Evolutionary conservation across 2,329 filamentous ascomycete genomes (phyloP), one percentile per base, ranked within the genome.

Genomic region (Clonostachys solani): DNA sequence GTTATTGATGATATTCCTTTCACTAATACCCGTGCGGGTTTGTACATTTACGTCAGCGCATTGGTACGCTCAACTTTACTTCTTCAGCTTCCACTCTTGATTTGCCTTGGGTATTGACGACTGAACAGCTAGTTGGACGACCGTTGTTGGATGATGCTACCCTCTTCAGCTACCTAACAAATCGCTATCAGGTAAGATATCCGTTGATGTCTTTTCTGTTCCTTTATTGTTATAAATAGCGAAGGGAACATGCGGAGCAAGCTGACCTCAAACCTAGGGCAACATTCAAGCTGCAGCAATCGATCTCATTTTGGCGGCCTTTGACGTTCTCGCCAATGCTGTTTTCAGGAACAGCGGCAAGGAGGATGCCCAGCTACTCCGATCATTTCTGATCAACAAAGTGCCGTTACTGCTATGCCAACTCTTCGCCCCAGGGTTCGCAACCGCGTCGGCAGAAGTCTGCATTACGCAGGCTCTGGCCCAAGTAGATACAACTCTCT

Each of bases 321-420:
- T 99, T 59, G 92, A 97, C 57, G 79, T 95, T 6, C 74, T 99
- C 15, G 88, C 91, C 35, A 95, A 95, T 58, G 87, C 87, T 6
- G 87, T 92, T 52, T 89, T 94, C 55, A 81, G 76, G 6, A 77
- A 74, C 40, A 77, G 82, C 51, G 73, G 72, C 1, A 68, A 68
- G 40, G 74, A 74, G 47, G 72, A 75, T 6, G 87, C 89, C 47
- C 85, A 91, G 49, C 69, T 92, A 16, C 76, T 96, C 45, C 86
- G 90, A 35, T 95, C 92, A 1, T 99, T 94, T 61, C 74, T 99
- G 19, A 86, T 95, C 55, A 83, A 83, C 64, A 83, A 83, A 55
- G 63, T 83, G 15, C 80, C 80, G 2, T 56, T 82, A 10, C 66
- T 83, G 3, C 65, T 83, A 5, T 71, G 69, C 40, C 74, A 74